Evolutionary conservation across 2,329 filamentous ascomycete genomes (phyloP).

Genomic region (Botrytis galanthina): DNA sequence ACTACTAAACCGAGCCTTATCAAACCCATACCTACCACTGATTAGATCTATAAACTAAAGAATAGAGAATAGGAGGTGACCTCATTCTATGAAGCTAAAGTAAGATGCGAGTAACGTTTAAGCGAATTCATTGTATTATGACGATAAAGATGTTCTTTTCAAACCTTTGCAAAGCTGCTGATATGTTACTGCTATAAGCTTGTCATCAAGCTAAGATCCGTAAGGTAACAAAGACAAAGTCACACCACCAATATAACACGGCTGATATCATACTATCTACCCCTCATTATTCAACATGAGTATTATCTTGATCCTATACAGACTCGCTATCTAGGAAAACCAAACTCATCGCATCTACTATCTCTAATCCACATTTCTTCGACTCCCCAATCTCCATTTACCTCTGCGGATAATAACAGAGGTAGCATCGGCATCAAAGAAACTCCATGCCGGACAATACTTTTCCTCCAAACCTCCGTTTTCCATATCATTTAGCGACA

Average conservation of each 20-base stretch:
- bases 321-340: neutral
- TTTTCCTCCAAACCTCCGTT: neutral
- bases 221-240: neutral
- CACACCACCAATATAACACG: neutral
- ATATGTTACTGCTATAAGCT: neutral
- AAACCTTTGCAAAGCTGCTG: neutral
- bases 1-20: neutral
- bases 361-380: neutral
- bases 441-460: neutral
- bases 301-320: neutral
- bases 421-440: neutral
- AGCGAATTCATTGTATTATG: neutral
- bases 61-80: neutral
- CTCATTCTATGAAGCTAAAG: neutral
- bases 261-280: neutral
- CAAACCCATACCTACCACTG: neutral
- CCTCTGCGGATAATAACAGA: accelerated
- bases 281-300: neutral
- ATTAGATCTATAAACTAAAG: no score
- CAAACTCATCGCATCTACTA: neutral
- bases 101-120: neutral
- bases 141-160: neutral
- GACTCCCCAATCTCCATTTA: neutral
- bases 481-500: neutral
- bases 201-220: neutral